Evolutionary conservation across 257 asterid species (phyloP).

Genomic region (Ilex aquifolium): DNA sequence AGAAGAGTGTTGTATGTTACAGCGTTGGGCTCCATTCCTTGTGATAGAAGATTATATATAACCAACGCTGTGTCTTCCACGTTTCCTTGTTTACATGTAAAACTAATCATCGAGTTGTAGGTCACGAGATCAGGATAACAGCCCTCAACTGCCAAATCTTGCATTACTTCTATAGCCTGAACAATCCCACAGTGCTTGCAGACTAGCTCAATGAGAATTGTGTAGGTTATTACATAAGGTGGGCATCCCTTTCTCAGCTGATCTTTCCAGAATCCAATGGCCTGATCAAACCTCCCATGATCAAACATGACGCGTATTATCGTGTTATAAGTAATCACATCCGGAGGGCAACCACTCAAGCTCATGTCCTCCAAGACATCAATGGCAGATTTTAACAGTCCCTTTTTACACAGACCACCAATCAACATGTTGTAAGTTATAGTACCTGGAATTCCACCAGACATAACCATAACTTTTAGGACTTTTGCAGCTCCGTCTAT

Average conservation of each 20-base stretch:
- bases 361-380: slow-evolving; percentile 67
- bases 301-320: slow-evolving; percentile 63
- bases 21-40: slow-evolving; percentile 62
- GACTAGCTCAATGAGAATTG: slow-evolving; percentile 61
- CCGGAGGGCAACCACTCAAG: slow-evolving; percentile 84
- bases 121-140: slow-evolving; percentile 84
- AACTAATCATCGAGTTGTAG: slow-evolving; percentile 62
- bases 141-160: slow-evolving; percentile 74
- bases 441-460: slow-evolving; percentile 83
- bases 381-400: slow-evolving; percentile 42
- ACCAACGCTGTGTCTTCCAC: slow-evolving; percentile 45
- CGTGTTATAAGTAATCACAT: slow-evolving; percentile 67
- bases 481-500: slow-evolving; percentile 54
- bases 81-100: slow-evolving; percentile 57
- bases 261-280: slow-evolving; percentile 69
- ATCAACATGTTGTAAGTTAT: slow-evolving; percentile 85
- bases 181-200: slow-evolving; percentile 50
- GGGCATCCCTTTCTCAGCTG: slow-evolving; percentile 79
- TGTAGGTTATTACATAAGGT: slow-evolving; percentile 64
- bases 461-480: slow-evolving; percentile 68
- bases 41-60: slow-evolving; percentile 45
- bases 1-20: slow-evolving; percentile 77
- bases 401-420: slow-evolving; percentile 70
- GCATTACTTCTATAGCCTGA: slow-evolving; percentile 69
- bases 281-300: slow-evolving; percentile 54